Evolutionary conservation across 2,329 filamentous ascomycete species (phyloP).

Genomic region (Cercospora sp.): DNA sequence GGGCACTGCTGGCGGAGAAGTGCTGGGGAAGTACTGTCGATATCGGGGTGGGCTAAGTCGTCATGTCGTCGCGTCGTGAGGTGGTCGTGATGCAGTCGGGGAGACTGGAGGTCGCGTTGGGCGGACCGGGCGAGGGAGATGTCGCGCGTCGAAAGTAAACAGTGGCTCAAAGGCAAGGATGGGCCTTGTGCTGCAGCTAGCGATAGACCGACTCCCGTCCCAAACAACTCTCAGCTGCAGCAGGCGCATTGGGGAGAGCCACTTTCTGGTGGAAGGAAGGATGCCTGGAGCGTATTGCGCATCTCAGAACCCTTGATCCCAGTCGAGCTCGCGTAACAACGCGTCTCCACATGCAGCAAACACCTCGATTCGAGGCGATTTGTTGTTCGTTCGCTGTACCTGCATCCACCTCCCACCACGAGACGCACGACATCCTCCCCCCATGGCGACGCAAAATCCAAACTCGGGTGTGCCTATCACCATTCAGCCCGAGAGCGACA

Average conservation of each 20-base stretch:
- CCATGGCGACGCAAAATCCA: constrained; percentile 48
- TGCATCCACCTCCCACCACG: not conserved
- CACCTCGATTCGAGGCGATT: not conserved
- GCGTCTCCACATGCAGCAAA: not conserved
- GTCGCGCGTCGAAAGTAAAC: not conserved
- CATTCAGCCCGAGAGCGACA: constrained; percentile 43
- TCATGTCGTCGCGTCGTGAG: constrained; percentile 19
- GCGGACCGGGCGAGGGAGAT: not conserved
- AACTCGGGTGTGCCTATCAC: constrained; percentile 45
- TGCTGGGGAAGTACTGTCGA: constrained; percentile 7
- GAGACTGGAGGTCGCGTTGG: not conserved
- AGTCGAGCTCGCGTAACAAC: not conserved
- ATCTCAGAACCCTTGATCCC: not conserved
- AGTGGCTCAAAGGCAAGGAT: not conserved
- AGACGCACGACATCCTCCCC: not conserved
- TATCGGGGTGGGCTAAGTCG: constrained; percentile 8
- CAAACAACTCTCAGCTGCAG: not conserved
- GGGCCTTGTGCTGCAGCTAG: not conserved
- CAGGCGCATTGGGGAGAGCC: not conserved
- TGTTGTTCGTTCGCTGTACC: constrained; percentile 1
- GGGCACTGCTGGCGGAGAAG: not conserved
- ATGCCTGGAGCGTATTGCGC: not conserved
- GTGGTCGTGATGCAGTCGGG: constrained; percentile 13
- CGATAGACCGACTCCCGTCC: not conserved
- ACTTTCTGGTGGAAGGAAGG: not conserved